A percentile compares a stretch with the other conserved stretches of the same genome.
Evolutionary conservation across 306 rosid genomes (phyloP).

Genomic region (Sphenostylis stenocarpa): DNA sequence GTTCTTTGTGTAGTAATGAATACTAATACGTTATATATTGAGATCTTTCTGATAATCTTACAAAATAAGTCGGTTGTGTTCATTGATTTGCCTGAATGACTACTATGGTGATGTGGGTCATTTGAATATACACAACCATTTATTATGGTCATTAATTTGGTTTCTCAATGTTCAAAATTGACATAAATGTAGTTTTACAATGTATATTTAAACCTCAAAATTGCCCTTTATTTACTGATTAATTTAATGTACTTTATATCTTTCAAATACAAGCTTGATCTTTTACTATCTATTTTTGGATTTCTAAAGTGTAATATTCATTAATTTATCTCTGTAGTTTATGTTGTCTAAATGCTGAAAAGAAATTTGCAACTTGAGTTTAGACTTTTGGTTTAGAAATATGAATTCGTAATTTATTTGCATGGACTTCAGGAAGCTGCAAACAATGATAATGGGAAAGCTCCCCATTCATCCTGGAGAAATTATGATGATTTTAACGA

Average conservation of each 20-base stretch:
- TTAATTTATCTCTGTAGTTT: background rate
- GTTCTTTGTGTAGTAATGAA: background rate
- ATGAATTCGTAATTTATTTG: conserved; percentile 19
- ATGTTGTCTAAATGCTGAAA: background rate
- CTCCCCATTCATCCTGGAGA: conserved; percentile 97
- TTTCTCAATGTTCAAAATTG: background rate
- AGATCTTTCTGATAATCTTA: background rate
- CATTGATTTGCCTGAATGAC: background rate
- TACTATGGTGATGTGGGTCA: background rate
- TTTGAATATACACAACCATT: background rate
- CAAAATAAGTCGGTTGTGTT: background rate
- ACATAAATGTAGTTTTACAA: background rate
- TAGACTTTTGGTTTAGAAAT: background rate
- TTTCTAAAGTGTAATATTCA: background rate
- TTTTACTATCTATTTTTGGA: background rate
- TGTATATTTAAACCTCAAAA: background rate
- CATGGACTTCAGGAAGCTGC: conserved; percentile 73
- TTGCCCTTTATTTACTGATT: background rate
- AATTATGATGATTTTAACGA: conserved; percentile 96
- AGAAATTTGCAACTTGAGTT: background rate
- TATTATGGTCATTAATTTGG: background rate
- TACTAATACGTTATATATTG: background rate
- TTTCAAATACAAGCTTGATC: background rate
- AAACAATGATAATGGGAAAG: conserved; percentile 81
- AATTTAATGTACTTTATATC: background rate